Percentiles rank a stretch among this genome's conserved stretches.
These are phyloP conservation scores for Aspergillus sclerotiicarbonarius DNA, from an alignment of 495 filamentous ascomycete genomes.

Conservation along the genomic window DNA sequence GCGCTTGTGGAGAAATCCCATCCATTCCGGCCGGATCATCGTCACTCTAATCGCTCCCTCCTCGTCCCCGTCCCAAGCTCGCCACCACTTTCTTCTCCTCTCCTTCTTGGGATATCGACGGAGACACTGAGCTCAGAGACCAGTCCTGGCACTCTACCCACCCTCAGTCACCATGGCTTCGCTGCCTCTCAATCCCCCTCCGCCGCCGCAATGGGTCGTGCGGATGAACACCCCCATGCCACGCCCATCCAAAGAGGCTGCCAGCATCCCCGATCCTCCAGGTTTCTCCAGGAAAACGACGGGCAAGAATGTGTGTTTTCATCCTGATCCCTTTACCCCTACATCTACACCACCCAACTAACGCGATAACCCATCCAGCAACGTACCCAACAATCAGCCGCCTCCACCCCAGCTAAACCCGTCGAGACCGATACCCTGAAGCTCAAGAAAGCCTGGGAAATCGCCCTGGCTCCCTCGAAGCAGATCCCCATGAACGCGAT, in stretches of 20 bases:
- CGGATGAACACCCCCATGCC: slow-evolving; percentile 69
- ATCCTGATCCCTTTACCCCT: neutral
- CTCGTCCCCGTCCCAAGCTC: slow-evolving; percentile 13
- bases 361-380: slow-evolving; percentile 25
- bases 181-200: slow-evolving; percentile 42
- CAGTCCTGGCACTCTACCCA: slow-evolving; percentile 1
- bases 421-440: slow-evolving; percentile 92
- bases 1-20: slow-evolving; percentile 27
- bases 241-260: slow-evolving; percentile 53
- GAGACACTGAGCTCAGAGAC: neutral
- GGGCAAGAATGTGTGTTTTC: slow-evolving; percentile 38
- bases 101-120: neutral
- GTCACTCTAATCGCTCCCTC: slow-evolving; percentile 8
- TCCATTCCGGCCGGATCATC: slow-evolving; percentile 10
- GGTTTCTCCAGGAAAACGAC: slow-evolving; percentile 62
- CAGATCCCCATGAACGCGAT: slow-evolving; percentile 95
- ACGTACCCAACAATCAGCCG: slow-evolving; percentile 35
- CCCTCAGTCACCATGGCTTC: slow-evolving; percentile 25
- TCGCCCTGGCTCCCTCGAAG: slow-evolving; percentile 92
- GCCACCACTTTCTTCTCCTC: neutral
- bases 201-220: slow-evolving; percentile 76
- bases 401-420: slow-evolving; percentile 35
- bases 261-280: slow-evolving; percentile 77
- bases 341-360: slow-evolving; percentile 9
- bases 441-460: slow-evolving; percentile 98